phyloP scores from a whole-genome alignment of 805 yeast genomes.

The Schwanniomyces vanrijiae region DNA sequence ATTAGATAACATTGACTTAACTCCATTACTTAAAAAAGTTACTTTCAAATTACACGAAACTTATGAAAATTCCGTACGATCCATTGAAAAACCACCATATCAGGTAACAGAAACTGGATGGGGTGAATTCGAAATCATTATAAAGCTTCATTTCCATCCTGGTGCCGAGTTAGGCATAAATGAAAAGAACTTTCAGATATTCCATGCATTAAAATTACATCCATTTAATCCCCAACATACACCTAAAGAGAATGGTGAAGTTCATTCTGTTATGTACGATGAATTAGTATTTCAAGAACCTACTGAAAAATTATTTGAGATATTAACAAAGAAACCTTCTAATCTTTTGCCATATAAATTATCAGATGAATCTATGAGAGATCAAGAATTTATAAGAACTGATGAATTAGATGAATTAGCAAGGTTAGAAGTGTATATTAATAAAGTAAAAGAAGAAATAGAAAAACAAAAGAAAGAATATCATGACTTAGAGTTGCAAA shows the following conservation, averaged over 20 bases:
- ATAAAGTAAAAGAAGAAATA: conserved; percentile 39
- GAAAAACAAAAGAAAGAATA: conserved; percentile 41
- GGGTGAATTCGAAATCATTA: conserved; percentile 97
- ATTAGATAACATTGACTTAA: conserved; percentile 65
- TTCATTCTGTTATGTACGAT: conserved; percentile 61
- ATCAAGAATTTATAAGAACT: conserved; percentile 40
- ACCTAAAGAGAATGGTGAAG: conserved; percentile 41
- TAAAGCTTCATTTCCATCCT: conserved; percentile 82
- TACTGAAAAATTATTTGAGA: conserved; percentile 81
- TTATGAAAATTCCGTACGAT: conserved; percentile 80
- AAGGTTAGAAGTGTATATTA: conserved; percentile 38
- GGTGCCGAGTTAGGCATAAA: conserved; percentile 62
- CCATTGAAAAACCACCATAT: conserved; percentile 87
- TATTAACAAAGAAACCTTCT: conserved; percentile 69
- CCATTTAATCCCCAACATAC: conserved; percentile 63
- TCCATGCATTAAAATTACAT: conserved; percentile 89
- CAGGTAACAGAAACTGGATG: conserved; percentile 97
- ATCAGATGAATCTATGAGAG: conserved; percentile 29
- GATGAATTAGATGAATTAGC: conserved; percentile 44
- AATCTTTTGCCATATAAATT: conserved; percentile 46
- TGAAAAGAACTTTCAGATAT: conserved; percentile 82
- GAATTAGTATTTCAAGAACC: conserved; percentile 96
- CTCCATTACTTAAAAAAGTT: conserved; percentile 82
- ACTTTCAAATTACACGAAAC: conserved; percentile 96
- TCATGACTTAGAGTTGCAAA: conserved; percentile 42